Evolutionary conservation across 164 flowering plant genomes (phyloP), one percentile per base, ranked within the genome.

Genomic region (Stephania yunnanensis): DNA sequence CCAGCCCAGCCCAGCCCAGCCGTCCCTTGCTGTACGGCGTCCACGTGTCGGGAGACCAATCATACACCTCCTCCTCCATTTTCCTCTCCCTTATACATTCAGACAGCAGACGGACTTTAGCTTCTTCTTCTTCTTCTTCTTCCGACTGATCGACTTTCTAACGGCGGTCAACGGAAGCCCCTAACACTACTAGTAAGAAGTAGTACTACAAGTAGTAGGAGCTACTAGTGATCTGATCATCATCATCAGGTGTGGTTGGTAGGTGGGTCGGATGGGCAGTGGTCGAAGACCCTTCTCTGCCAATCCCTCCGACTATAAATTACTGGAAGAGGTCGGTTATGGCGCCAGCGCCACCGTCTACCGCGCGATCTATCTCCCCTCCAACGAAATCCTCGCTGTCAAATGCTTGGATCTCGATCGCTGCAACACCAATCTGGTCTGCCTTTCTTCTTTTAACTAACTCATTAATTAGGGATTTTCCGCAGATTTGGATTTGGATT

Each of bases 401-500:
- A 96, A 96, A 85, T 91, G 97, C 74, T 86, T 96, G 91, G 97
- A 96, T 91, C 95, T 96, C 81, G 99, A 96, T 85, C 95, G 99
- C 63, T 92, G 97, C 89, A 86, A 85, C 58, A 91, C 92, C 79
- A 94, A 94, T 87, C 89, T 96, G 87, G 99, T 93, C 68, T 13
- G 90, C 83, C 0, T 25, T 25, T 25, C 25, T 25, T 25, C 25
- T 25, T 25, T 25, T 25, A 25, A 25, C 25, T 25, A 25, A 25
- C n/a, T n/a, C n/a, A n/a, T 25, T 25, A 25, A 25, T 25, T 25
- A 0, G 25, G 25, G 25, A 25, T 25, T 25, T 25, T 25, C 25
- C 25, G 25, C 25, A 25, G 25, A 25, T 25, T 25, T 25, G n/a
- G n/a, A n/a, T n/a, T n/a, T n/a, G n/a, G n/a, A n/a, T n/a, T n/a